Evolutionary conservation across 352 stramenopile species (phyloP).

Genomic region (Phytophthora megakarya): DNA sequence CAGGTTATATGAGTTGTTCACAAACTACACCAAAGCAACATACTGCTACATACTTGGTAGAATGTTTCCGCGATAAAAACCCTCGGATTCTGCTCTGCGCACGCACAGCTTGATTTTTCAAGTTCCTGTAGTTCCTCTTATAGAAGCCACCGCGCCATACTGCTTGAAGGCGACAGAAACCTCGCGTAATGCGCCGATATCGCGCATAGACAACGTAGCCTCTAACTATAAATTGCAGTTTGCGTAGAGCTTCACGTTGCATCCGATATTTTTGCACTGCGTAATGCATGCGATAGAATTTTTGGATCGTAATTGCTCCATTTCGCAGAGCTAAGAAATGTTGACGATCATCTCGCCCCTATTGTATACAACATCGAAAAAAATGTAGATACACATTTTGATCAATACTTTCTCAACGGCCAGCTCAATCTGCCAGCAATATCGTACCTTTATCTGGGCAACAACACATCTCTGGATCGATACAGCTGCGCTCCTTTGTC

Average conservation of each 20-base stretch:
- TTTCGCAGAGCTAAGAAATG: slow-evolving; percentile 37
- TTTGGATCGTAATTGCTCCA: slow-evolving; percentile 54
- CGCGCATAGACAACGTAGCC: slow-evolving; percentile 53
- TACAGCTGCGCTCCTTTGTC: slow-evolving; percentile 39
- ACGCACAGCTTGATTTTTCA: slow-evolving; percentile 64
- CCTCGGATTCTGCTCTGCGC: slow-evolving; percentile 71
- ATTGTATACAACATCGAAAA: slow-evolving; percentile 2
- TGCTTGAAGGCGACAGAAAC: slow-evolving; percentile 65
- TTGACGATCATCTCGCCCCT: slow-evolving; percentile 40
- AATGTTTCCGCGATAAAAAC: slow-evolving; percentile 60
- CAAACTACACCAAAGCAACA: neutral
- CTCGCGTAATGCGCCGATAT: slow-evolving; percentile 50
- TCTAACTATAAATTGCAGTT: slow-evolving; percentile 53
- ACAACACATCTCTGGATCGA: slow-evolving; percentile 62
- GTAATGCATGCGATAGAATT: slow-evolving; percentile 40
- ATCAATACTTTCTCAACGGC: neutral
- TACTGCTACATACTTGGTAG: slow-evolving; percentile 44
- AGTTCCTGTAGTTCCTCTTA: slow-evolving; percentile 63
- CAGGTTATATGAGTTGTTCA: neutral
- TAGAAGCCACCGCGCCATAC: slow-evolving; percentile 69
- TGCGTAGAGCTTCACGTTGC: slow-evolving; percentile 35
- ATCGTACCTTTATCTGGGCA: slow-evolving; percentile 54
- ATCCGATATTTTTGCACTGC: slow-evolving; percentile 32
- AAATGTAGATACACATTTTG: slow-evolving; percentile 5
- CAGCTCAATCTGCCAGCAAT: neutral